Evolutionary conservation across 148 eudicot genomes (phyloP).

Genomic region (Amaranthus hypochondriacus): DNA sequence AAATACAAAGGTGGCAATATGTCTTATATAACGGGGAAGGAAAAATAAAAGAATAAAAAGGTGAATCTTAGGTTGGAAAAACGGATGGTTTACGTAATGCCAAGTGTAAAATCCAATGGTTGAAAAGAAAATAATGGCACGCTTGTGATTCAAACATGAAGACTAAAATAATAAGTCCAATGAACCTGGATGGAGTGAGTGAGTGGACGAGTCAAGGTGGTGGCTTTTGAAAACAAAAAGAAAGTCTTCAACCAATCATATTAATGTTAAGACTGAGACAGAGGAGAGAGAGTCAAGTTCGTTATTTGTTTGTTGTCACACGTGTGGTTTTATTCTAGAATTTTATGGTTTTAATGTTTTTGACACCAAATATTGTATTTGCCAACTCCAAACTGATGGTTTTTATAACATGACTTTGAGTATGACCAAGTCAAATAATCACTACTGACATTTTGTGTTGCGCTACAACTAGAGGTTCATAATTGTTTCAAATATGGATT

Average conservation of each 20-base stretch:
- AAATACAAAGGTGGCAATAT: conserved; percentile 8
- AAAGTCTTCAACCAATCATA: conserved; percentile 5
- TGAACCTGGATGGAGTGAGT: conserved; percentile 47
- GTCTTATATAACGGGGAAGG: conserved; percentile 18
- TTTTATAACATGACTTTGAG: not conserved
- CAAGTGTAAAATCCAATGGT: conserved; percentile 35
- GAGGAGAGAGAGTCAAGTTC: conserved; percentile 1
- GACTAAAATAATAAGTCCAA: conserved; percentile 29
- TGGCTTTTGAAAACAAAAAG: conserved; percentile 44
- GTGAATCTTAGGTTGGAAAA: conserved; percentile 8
- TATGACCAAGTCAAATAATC: conserved; percentile 4
- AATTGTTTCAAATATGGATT: not conserved
- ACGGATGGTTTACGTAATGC: conserved; percentile 16
- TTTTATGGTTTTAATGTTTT: not conserved
- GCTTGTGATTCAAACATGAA: conserved; percentile 17
- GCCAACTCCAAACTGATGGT: not conserved
- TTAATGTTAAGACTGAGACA: not conserved
- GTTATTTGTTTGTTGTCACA: conserved; percentile 26
- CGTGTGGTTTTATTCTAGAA: conserved; percentile 19
- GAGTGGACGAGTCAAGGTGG: conserved; percentile 42
- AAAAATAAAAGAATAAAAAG: conserved; percentile 4
- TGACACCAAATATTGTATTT: not conserved
- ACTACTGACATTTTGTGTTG: not conserved
- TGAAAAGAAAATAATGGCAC: conserved; percentile 9
- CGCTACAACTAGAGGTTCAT: not conserved